Evolutionary conservation across 176 grass and related monocot genomes (phyloP), one percentile per base, ranked within the genome.

Genomic region (Aegilops longissima): DNA sequence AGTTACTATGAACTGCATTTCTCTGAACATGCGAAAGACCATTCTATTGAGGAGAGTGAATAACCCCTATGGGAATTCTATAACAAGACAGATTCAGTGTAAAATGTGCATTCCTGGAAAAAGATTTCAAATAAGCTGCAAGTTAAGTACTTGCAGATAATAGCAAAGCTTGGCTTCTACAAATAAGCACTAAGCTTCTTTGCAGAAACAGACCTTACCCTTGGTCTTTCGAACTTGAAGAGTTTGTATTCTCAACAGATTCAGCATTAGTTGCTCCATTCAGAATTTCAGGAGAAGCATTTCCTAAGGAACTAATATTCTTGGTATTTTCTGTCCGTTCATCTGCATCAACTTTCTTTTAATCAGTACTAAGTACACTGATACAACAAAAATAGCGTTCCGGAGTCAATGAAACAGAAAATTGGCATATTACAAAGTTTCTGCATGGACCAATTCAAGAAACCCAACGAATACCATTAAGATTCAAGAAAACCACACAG

Each of bases 151-250:
- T 69, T 79, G 39, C 12, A 61, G 40, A 77, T 39, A 81, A 51
- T 35, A 79, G 12, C 31, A 18, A 84, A 66, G 11, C 58, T 59
- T 80, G 33, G 12, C 56, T 67, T 27, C 4, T 58, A 39, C 39
- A 47, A 25, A 51, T 84, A 59, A 76, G 27, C 20, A 51, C 75
- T 73, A 86, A 86, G 83, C 54, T 78, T 67, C 73, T 87, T 64
- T 51, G 51, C 61, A 86, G 71, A 87, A 92, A 94, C 94, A 85
- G 77, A 98, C 92, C 92, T 96, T 98, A 98, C 97, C 97, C 90
- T 96, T 77, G 12, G 14, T 59, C 52, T 81, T 86, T 85, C 12
- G 81, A 71, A 79, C 65, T 90, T 88, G 73, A 21, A 80, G 84
- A 83, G 49, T 77, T 89, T 91, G 70, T 82, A 58, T 83, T 90